A percentile compares a stretch with the other conserved stretches of the same genome.
These are phyloP conservation scores for Apophysomyces trapeziformis DNA, from an alignment of 371 early-diverging fungal genomes.

Conservation along the genomic window DNA sequence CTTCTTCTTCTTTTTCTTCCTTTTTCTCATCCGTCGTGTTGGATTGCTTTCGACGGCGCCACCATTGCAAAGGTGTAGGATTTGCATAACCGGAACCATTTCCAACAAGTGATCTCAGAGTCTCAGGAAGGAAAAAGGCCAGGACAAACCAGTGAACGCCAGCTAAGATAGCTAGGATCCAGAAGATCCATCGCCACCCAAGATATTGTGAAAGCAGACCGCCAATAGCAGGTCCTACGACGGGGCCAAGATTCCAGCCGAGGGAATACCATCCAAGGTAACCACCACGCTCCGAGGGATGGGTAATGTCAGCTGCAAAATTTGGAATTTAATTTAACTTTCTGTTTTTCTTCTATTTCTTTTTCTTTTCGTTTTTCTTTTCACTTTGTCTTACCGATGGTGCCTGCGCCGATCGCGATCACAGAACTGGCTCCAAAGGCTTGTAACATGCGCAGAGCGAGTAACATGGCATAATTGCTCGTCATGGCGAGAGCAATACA, in stretches of 20 bases:
- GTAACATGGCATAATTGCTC: slow-evolving; percentile 48
- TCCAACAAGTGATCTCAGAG: slow-evolving; percentile 56
- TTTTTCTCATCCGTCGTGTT: no score
- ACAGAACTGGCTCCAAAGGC: slow-evolving; percentile 70
- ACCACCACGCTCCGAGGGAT: slow-evolving; percentile 64
- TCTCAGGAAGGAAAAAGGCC: slow-evolving; percentile 65
- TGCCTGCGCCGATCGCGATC: slow-evolving; percentile 70
- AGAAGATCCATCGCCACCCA: slow-evolving; percentile 60
- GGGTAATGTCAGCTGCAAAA: slow-evolving; percentile 54
- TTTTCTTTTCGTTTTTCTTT: no score
- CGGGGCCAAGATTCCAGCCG: slow-evolving; percentile 48
- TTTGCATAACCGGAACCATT: slow-evolving; percentile 41
- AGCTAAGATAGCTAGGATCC: slow-evolving; percentile 59
- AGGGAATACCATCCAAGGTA: slow-evolving; percentile 69
- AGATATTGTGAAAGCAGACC: slow-evolving; percentile 32
- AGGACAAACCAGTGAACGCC: slow-evolving; percentile 48
- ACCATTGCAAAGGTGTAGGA: slow-evolving; percentile 11
- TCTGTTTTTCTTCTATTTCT: neutral
- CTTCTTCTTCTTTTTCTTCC: slow-evolving; percentile 1
- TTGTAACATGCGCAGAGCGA: slow-evolving; percentile 67
- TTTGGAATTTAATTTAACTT: slow-evolving; percentile 7
- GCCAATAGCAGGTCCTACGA: slow-evolving; percentile 27
- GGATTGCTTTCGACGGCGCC: neutral
- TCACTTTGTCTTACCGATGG: slow-evolving; percentile 44
- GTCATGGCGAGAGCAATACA: slow-evolving; percentile 64